phyloP scores from a whole-genome alignment of 345 rosid species.

The Crucihimalaya himalaica region DNA sequence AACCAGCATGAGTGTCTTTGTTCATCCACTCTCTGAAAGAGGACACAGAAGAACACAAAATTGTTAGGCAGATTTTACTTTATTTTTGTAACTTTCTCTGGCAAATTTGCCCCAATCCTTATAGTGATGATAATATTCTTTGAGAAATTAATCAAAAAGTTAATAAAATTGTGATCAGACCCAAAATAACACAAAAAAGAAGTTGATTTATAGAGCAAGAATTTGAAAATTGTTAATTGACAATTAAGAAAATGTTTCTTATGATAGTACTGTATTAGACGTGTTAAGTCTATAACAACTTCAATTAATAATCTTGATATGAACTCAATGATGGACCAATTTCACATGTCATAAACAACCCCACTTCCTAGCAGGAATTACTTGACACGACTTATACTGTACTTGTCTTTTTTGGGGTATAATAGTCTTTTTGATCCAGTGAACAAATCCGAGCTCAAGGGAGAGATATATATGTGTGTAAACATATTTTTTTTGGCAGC shows the following conservation, averaged over 20 bases:
- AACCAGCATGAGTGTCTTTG: constrained; percentile 32
- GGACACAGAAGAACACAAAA: constrained; percentile 11
- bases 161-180: background rate
- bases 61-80: constrained; percentile 3
- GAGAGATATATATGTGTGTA: constrained; percentile 16
- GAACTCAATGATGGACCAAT: constrained; percentile 21
- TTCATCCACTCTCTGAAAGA: constrained; percentile 11
- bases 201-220: background rate
- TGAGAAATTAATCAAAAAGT: background rate
- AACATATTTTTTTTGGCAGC: no score
- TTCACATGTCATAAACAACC: constrained; percentile 26
- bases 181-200: background rate
- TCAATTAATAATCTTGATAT: no score
- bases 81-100: background rate
- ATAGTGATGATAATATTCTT: constrained; percentile 30
- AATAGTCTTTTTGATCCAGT: background rate
- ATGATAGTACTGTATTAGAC: no score
- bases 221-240: background rate
- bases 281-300: no score
- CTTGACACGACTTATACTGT: background rate
- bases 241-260: background rate
- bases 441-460: constrained; percentile 15
- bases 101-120: constrained; percentile 23
- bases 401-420: background rate
- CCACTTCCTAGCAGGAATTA: background rate